A percentile compares a stretch with the other conserved stretches of the same genome.
phyloP scores from a whole-genome alignment of 495 filamentous ascomycete genomes.

The Melanomma pulvis-pyrius region DNA sequence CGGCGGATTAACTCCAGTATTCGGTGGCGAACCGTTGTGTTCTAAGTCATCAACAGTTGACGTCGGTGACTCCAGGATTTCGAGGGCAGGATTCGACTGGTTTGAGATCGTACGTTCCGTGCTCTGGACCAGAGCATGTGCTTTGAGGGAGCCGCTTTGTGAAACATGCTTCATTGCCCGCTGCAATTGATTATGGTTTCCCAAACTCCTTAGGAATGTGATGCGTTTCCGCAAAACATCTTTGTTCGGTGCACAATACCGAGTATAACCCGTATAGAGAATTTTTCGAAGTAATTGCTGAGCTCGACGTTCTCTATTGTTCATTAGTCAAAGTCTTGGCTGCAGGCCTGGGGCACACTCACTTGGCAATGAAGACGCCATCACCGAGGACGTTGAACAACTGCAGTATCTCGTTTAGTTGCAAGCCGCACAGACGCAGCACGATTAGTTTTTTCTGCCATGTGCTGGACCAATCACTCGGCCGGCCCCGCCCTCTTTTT shows the following conservation, averaged over 20 bases:
- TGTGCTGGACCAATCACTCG: background rate
- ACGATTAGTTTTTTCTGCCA: constrained; percentile 6
- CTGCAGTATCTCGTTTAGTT: constrained; percentile 1
- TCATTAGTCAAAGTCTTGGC: background rate
- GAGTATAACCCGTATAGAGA: background rate
- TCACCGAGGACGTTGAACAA: constrained; percentile 1
- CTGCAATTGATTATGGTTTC: background rate
- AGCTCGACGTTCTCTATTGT: constrained; percentile 5
- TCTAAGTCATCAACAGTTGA: background rate
- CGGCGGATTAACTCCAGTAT: background rate
- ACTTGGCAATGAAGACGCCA: constrained; percentile 2
- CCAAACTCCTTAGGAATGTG: background rate
- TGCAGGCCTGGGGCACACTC: constrained; percentile 3
- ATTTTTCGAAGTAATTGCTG: constrained; percentile 7
- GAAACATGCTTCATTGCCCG: background rate
- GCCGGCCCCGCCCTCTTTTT: background rate
- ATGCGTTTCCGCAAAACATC: background rate
- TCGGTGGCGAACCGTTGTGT: background rate
- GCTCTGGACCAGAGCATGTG: background rate
- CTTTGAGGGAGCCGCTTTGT: background rate
- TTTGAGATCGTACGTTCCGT: background rate
- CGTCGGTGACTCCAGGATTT: constrained; percentile 1
- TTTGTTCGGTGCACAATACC: constrained; percentile 1
- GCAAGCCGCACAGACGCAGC: constrained; percentile 6
- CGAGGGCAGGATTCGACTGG: background rate